Base-by-base conservation (phyloP, 352 stramenopile genomes). In the Globisporangium megalacanthum region DNA sequence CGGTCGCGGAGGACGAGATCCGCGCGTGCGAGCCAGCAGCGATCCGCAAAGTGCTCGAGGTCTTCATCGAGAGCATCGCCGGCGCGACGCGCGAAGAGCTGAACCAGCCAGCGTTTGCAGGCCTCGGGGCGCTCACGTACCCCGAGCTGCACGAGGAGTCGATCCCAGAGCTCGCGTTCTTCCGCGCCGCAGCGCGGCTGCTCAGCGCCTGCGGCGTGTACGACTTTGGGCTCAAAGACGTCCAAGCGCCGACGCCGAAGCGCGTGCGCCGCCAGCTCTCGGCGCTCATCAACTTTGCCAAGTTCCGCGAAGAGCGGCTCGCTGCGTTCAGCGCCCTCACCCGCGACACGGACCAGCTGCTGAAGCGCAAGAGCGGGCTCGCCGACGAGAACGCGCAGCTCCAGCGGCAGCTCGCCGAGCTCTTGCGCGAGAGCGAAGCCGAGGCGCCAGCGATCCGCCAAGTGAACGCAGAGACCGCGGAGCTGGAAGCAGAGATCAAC, bases 211-310 rank as follows among this genome's bases (percentile, higher is more conserved):
- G 91, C 54, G 96, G 95, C 31, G 83, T 98, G 22, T 64, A 90
- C 63, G 95, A 99, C 65, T 99, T 99, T 77, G 81, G 79, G 5
- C 83, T 97, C 46, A 86, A 87, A 22, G 97, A 99, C 64, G 61
- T 99, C 41, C 67, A 92, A 4, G 61, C 76, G 47, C 96, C 97
- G 9, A 92, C 73, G 20, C 64, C 75, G 33, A 97, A 97, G 62
- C 83, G 96, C 58, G 81, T 99, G 46, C 79, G 88, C 13, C 71
- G 84, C 0, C 93, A 98, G 63, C 77, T 99, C 36, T 98, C 90
- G 58, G 97, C 94, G 22, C 84, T 98, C 45, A 98, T 99, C 62
- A 99, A 99, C 79, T 98, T 99, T 72, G 79, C 90, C 54, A 98
- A 97, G 66, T 99, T 98, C 68, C 78, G 94, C 17, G 92, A 99